phyloP scores from a whole-genome alignment of 495 filamentous ascomycete species.

The Aspergillus homomorphus region DNA sequence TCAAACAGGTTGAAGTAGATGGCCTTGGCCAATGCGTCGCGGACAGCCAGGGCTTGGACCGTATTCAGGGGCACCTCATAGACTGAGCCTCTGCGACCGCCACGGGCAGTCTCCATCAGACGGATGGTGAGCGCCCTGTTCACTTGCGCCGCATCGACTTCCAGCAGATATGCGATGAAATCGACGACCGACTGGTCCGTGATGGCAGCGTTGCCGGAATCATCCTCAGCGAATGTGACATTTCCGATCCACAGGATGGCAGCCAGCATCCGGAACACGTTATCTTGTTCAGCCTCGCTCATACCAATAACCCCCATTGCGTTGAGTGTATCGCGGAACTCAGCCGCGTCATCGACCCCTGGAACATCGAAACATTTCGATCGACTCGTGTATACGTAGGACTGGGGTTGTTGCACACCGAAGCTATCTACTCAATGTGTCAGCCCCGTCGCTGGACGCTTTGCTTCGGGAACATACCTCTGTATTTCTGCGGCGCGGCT shows the following conservation, averaged over 20 bases:
- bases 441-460: background rate
- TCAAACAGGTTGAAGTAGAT: constrained; percentile 99
- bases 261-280: constrained; percentile 95
- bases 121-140: constrained; percentile 87
- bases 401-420: constrained; percentile 86
- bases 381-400: constrained; percentile 90
- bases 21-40: constrained; percentile 89
- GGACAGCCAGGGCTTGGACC: constrained; percentile 84
- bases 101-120: constrained; percentile 83
- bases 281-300: constrained; percentile 83
- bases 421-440: constrained; percentile 57
- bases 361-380: constrained; percentile 93
- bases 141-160: constrained; percentile 76
- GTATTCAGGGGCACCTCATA: constrained; percentile 93
- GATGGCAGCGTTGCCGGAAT: constrained; percentile 82
- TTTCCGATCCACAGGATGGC: constrained; percentile 95
- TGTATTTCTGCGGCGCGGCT: constrained; percentile 79
- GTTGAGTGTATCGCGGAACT: constrained; percentile 87
- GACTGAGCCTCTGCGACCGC: constrained; percentile 71
- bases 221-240: constrained; percentile 81
- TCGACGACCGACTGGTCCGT: constrained; percentile 86
- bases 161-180: constrained; percentile 89
- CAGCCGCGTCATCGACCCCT: constrained; percentile 85
- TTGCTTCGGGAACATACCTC: constrained; percentile 45
- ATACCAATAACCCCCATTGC: constrained; percentile 96